Conservation (phyloP, 805 yeast genomes). For the Blastobotrys robertii region DNA sequence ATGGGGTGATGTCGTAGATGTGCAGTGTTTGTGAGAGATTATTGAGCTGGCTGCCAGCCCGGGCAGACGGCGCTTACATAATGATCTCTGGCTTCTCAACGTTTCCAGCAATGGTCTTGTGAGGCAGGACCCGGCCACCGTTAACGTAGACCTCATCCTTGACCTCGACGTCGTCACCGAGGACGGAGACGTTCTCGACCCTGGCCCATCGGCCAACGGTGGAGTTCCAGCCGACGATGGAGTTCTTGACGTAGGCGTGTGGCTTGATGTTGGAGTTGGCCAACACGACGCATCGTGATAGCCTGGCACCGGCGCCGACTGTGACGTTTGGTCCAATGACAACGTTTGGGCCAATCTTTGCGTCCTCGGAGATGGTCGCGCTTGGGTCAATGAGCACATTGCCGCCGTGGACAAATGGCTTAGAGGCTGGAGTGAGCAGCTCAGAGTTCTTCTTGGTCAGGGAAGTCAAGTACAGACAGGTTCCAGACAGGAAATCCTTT, state of each 20-base stretch:
- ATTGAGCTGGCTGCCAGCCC: too few species aligned
- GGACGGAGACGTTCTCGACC: conserved; percentile 92
- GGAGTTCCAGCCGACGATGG: conserved; percentile 99
- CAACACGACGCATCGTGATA: conserved; percentile 88
- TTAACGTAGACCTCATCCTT: conserved; percentile 97
- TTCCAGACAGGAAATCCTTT: conserved; percentile 96
- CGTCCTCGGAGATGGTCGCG: conserved; percentile 84
- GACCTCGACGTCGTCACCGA: conserved; percentile 98
- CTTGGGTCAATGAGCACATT: conserved; percentile 91
- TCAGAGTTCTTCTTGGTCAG: conserved; percentile 71
- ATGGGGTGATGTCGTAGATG: too few species aligned
- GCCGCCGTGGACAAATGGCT: conserved; percentile 74
- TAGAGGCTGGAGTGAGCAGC: conserved; percentile 48
- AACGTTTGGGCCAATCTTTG: conserved; percentile 97
- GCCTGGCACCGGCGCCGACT: conserved; percentile 97
- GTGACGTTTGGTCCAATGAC: conserved; percentile 94
- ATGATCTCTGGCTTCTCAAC: conserved; percentile 97
- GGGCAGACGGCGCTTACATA: conserved; percentile 55
- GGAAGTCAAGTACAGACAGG: conserved; percentile 82
- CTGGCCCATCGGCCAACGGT: conserved; percentile 98
- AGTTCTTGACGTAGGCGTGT: conserved; percentile 95
- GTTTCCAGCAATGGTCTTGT: conserved; percentile 90
- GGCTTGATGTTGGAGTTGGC: conserved; percentile 87
- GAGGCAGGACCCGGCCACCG: conserved; percentile 99
- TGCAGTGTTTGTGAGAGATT: too few species aligned